A percentile compares a stretch with the other conserved stretches of the same genome.
phyloP scores from a whole-genome alignment of 768 basidiomycete species.

The Boletus huronensis region DNA sequence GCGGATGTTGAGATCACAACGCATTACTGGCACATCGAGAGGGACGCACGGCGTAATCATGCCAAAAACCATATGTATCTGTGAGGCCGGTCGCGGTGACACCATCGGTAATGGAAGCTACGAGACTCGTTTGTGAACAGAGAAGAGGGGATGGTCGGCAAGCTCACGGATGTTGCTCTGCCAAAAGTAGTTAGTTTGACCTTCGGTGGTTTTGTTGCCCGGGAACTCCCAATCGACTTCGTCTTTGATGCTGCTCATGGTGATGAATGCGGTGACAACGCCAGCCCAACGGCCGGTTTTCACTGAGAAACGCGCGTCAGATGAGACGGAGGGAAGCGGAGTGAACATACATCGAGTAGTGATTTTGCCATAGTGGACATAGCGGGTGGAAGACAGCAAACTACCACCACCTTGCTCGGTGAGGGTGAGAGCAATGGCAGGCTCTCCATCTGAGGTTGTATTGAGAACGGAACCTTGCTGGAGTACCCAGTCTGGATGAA shows the following conservation, averaged over 20 bases:
- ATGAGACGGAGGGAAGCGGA: not conserved
- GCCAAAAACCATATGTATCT: constrained; percentile 69
- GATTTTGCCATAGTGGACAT: constrained; percentile 77
- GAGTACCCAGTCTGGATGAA: constrained; percentile 60
- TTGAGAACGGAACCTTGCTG: constrained; percentile 65
- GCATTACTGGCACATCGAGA: not conserved
- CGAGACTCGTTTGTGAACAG: not conserved
- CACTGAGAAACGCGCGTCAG: constrained; percentile 38
- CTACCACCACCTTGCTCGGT: constrained; percentile 74
- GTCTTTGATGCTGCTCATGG: constrained; percentile 80
- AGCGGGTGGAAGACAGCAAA: constrained; percentile 73
- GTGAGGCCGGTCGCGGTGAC: constrained; percentile 43
- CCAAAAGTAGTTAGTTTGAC: constrained; percentile 82
- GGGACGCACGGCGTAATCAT: constrained; percentile 65
- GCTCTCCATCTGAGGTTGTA: constrained; percentile 51
- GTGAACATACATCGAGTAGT: constrained; percentile 51
- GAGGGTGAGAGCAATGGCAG: constrained; percentile 65
- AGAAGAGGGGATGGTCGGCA: not conserved
- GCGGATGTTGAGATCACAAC: not conserved
- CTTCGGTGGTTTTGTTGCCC: constrained; percentile 56
- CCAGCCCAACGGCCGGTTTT: constrained; percentile 80
- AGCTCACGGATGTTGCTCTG: constrained; percentile 63
- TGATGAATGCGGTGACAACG: constrained; percentile 81
- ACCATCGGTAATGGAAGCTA: constrained; percentile 50
- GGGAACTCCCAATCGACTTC: constrained; percentile 90